These are phyloP conservation scores for Xylariaceae sp. DNA, from an alignment of 2,329 filamentous ascomycete genomes.

Conservation along the genomic window DNA sequence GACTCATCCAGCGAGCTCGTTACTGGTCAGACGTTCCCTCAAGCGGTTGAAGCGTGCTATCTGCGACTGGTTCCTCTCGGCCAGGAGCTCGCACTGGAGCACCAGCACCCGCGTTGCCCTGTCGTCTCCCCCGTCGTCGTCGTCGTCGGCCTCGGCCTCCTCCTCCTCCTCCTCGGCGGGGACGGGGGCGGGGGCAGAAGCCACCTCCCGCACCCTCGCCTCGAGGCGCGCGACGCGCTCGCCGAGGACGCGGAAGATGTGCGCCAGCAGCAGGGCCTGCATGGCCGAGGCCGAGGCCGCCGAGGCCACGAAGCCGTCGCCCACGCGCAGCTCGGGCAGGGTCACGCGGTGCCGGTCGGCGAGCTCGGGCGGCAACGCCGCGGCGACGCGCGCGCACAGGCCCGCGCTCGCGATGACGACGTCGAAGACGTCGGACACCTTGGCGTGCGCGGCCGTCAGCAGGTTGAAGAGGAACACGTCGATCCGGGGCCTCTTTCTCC, in stretches of 20 bases:
- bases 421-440: conserved; percentile 30
- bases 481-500: conserved; percentile 8
- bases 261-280: conserved; percentile 17
- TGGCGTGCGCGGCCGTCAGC: conserved; percentile 30
- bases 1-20: conserved; percentile 9
- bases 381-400: conserved; percentile 25
- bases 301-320: conserved; percentile 22
- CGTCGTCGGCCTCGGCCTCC: background rate
- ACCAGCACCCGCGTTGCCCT: conserved; percentile 9
- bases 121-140: conserved; percentile 2
- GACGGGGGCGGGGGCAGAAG: too few relatives aligned
- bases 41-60: conserved; percentile 12
- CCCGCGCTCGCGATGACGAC: conserved; percentile 23
- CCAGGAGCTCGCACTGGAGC: conserved; percentile 19
- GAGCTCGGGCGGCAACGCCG: conserved; percentile 17
- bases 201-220: conserved; percentile 3
- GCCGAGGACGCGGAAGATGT: conserved; percentile 14
- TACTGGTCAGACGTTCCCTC: conserved; percentile 9
- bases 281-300: conserved; percentile 16
- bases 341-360: conserved; percentile 26
- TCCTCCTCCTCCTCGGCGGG: conserved; percentile 1
- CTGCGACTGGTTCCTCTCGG: conserved; percentile 13
- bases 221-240: conserved; percentile 10
- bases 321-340: conserved; percentile 33
- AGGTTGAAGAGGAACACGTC: conserved; percentile 30